Conservation (phyloP, 306 rosid species). For the Cicer bijugum region DNA sequence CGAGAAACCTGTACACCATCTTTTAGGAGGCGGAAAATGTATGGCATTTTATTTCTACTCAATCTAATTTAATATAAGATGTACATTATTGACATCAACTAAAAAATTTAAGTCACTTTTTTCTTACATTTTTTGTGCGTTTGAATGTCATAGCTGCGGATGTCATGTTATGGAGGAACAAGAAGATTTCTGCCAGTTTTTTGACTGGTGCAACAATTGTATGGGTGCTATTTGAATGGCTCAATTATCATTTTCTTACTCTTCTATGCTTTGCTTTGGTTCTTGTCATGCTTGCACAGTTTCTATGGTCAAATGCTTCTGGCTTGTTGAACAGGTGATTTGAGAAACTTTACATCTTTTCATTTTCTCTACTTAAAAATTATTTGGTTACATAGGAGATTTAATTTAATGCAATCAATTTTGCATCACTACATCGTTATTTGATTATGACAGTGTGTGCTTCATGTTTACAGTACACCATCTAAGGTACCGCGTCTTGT, state of each 20-base stretch:
- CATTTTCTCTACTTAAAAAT: background rate
- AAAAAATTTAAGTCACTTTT: conserved; percentile 17
- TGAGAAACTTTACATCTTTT: conserved; percentile 34
- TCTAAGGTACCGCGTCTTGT: conserved; percentile 69
- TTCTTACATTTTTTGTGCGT: background rate
- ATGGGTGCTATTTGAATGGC: conserved; percentile 98
- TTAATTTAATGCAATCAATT: no score
- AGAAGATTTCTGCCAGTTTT: conserved; percentile 89
- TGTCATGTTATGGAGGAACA: conserved; percentile 91
- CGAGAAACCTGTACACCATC: conserved; percentile 69
- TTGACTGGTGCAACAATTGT: conserved; percentile 65
- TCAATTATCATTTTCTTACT: conserved; percentile 74
- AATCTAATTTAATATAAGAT: conserved; percentile 23
- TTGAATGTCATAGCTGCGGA: conserved; percentile 73
- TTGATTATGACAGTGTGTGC: conserved; percentile 28
- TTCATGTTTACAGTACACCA: conserved; percentile 52
- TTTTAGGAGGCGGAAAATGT: conserved; percentile 96
- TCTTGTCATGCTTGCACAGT: conserved; percentile 80
- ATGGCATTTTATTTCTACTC: conserved; percentile 41
- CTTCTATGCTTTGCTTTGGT: conserved; percentile 61
- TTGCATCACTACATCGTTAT: background rate
- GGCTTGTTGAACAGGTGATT: conserved; percentile 70
- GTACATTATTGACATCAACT: conserved; percentile 28
- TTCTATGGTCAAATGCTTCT: conserved; percentile 78
- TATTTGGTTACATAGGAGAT: no score